phyloP scores from a whole-genome alignment of 306 rosid genomes.

The Dryas alaskensis region DNA sequence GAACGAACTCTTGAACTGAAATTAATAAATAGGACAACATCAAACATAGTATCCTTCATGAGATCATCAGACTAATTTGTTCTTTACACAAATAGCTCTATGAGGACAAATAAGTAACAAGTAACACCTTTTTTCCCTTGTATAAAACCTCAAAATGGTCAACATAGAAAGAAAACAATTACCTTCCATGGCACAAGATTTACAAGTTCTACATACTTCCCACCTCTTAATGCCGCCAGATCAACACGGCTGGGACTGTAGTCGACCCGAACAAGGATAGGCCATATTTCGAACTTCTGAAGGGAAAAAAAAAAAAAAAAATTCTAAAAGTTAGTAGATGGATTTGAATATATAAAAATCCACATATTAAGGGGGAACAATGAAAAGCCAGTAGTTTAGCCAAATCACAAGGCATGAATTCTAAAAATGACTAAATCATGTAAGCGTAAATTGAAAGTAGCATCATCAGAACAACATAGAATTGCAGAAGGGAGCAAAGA shows the following conservation, averaged over 20 bases:
- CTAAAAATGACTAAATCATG: conserved; percentile 12
- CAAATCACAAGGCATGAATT: conserved; percentile 16
- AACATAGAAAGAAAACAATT: conserved; percentile 9
- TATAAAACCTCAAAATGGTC: background rate
- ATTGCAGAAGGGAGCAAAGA: background rate
- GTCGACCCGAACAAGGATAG: conserved; percentile 83
- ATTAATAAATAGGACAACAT: background rate
- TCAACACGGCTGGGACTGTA: conserved; percentile 79
- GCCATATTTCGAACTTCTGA: conserved; percentile 87
- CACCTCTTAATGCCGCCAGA: conserved; percentile 81
- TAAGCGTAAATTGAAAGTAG: conserved; percentile 9
- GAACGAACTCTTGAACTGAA: background rate
- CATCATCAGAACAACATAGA: background rate
- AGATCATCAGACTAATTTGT: background rate
- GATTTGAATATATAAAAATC: background rate
- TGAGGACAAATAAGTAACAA: background rate
- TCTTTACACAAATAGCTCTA: background rate
- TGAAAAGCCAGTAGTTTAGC: background rate
- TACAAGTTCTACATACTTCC: conserved; percentile 91
- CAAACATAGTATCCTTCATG: background rate
- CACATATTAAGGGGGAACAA: background rate
- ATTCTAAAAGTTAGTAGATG: conserved; percentile 23
- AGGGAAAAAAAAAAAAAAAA: conserved; percentile 35
- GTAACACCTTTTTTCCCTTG: background rate
- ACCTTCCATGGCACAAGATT: conserved; percentile 98